Conservation (phyloP, 2,329 filamentous ascomycete genomes). For the Stagonosporopsis vannaccii region DNA sequence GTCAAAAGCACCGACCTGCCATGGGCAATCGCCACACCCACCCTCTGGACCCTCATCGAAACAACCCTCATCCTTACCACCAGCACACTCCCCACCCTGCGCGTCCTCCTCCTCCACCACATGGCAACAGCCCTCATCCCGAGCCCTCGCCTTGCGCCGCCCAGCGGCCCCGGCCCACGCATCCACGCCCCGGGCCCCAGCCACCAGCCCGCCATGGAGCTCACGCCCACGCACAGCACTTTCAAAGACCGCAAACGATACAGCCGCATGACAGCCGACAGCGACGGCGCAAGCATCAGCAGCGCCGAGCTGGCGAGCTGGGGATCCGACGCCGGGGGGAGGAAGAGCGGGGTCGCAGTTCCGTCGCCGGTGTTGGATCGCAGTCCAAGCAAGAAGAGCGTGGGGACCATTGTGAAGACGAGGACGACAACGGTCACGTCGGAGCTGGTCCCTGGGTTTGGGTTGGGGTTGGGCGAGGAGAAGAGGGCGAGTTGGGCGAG, state of each 20-base stretch:
- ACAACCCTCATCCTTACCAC: constrained; percentile 53
- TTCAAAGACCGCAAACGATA: constrained; percentile 6
- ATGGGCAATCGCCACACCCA: constrained; percentile 25
- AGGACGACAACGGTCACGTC: constrained; percentile 6
- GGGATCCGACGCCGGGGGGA: background rate
- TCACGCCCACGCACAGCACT: constrained; percentile 14
- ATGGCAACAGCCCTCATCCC: too few species aligned
- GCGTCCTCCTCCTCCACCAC: constrained; percentile 51
- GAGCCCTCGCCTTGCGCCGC: constrained; percentile 29
- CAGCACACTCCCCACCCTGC: constrained; percentile 52
- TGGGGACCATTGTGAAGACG: constrained; percentile 3
- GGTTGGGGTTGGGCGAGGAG: background rate
- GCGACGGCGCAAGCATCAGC: constrained; percentile 17
- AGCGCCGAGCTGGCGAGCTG: constrained; percentile 20
- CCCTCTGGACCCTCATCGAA: constrained; percentile 44
- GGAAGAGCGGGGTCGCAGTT: background rate
- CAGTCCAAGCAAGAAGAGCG: background rate
- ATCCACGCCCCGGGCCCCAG: constrained; percentile 4
- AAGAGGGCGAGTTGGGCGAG: background rate
- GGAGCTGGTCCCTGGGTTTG: background rate
- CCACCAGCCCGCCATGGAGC: constrained; percentile 5
- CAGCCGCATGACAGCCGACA: constrained; percentile 4
- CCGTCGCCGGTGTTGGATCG: background rate
- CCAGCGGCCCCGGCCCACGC: constrained; percentile 19
- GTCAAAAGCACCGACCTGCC: constrained; percentile 19